Evolutionary conservation across 352 stramenopile species (phyloP), one percentile per base, ranked within the genome.

Genomic region (Phytophthora melonis): DNA sequence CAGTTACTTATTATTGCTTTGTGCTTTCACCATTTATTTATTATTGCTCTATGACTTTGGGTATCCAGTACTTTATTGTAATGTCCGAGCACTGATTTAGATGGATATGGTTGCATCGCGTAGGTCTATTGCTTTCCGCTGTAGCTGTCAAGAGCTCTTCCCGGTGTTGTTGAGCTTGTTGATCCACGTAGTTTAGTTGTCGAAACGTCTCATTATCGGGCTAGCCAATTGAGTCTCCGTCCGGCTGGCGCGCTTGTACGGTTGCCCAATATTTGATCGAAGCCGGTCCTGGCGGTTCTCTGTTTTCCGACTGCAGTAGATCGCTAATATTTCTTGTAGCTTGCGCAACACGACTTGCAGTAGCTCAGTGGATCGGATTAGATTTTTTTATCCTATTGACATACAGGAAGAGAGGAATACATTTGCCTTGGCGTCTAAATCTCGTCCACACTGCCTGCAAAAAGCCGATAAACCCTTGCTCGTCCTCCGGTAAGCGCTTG

Each of bases 121-220:
- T 59, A 11, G 30, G 23, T 11, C 23, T 11, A 7, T n/a, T 47
- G 5, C 14, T 18, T 23, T 14, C 8, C 23, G 27, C n/a, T 18
- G 30, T 11, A 14, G 30, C 18, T n/a, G 30, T 16, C n/a, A 30
- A 10, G 11, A 59, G 5, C 32, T 62, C 55, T 5, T 62, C 5
- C 6, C 13, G 34, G n/a, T n/a, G n/a, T n/a, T n/a, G n/a, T n/a
- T n/a, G n/a, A n/a, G n/a, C n/a, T n/a, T n/a, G n/a, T n/a, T 62
- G 56, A 30, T 52, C 34, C 10, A 62, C 27, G 41, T 32, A 52
- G 13, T 62, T 62, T 3, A 52, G 34, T 11, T 62, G 56, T 19
- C 19, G 19, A 52, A 62, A 62, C 10, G 56, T 62, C 14, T 62
- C 56, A 21, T 39, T 39, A 16, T 52, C 56, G 5, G 56, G 34